Conservation (phyloP, 352 stramenopile species). For the Phytophthora rubi region DNA sequence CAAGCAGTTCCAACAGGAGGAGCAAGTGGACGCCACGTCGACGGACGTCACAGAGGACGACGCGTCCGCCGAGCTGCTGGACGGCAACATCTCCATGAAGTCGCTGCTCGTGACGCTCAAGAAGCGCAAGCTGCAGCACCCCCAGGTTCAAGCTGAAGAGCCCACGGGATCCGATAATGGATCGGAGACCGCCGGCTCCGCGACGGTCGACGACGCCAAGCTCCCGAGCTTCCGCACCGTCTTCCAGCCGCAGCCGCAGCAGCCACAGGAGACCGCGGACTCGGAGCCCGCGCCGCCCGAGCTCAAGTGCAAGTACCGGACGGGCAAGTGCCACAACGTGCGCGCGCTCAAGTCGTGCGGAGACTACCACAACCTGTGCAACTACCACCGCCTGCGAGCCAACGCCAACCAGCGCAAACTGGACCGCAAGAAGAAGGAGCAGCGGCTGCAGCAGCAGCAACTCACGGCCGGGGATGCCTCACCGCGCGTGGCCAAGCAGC, state of each 20-base stretch:
- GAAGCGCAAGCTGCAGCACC: constrained; percentile 55
- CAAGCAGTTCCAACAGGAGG: constrained; percentile 11
- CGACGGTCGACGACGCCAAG: constrained; percentile 32
- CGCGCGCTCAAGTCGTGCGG: constrained; percentile 80
- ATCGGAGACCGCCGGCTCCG: not conserved
- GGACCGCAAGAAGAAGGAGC: constrained; percentile 85
- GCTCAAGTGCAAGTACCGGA: constrained; percentile 86
- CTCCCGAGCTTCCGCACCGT: constrained; percentile 74
- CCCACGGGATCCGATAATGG: constrained; percentile 9
- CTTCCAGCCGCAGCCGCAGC: constrained; percentile 43
- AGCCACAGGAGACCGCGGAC: not conserved
- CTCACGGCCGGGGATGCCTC: constrained; percentile 24
- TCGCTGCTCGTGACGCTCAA: constrained; percentile 73
- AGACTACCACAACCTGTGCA: constrained; percentile 86
- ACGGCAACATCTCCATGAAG: constrained; percentile 71
- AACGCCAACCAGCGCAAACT: constrained; percentile 87
- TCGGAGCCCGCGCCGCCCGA: constrained; percentile 34
- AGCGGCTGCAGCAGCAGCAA: constrained; percentile 47
- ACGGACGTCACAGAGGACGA: constrained; percentile 19
- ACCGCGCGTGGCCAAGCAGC: constrained; percentile 11
- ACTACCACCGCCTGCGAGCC: constrained; percentile 78
- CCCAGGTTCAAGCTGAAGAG: not conserved
- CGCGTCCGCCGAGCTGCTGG: constrained; percentile 28
- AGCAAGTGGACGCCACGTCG: constrained; percentile 17
- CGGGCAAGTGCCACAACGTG: constrained; percentile 76